Evolutionary conservation across 805 yeast species (phyloP).

Genomic region (Maudiozyma barnettii): DNA sequence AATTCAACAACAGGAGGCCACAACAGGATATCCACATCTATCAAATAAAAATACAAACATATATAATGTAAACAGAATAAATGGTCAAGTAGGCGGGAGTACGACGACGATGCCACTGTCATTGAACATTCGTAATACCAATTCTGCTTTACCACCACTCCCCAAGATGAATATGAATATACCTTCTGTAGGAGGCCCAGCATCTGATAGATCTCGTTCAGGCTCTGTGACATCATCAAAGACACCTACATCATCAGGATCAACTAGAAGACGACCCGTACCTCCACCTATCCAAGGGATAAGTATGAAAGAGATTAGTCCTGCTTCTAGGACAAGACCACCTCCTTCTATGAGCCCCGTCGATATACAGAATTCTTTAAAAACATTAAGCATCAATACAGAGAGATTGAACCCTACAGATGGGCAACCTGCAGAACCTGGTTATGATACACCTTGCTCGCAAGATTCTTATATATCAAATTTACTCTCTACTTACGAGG

Average conservation of each 20-base stretch:
- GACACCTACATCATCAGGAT: constrained; percentile 26
- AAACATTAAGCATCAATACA: constrained; percentile 1
- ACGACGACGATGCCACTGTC: not conserved
- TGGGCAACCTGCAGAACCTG: not conserved
- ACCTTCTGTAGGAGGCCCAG: constrained; percentile 12
- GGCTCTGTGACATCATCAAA: constrained; percentile 3
- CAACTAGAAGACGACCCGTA: constrained; percentile 4
- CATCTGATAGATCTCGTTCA: not conserved
- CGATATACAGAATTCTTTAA: constrained; percentile 5
- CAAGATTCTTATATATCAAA: constrained; percentile 21
- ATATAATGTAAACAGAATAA: not conserved
- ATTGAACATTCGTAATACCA: not conserved
- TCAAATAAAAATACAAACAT: not conserved
- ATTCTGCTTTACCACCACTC: not conserved
- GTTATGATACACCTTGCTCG: constrained; percentile 5
- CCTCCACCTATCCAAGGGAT: constrained; percentile 1
- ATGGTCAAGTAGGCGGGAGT: not conserved
- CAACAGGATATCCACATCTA: not conserved
- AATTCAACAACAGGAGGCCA: not conserved
- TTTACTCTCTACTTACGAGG: constrained; percentile 18
- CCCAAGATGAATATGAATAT: constrained; percentile 5
- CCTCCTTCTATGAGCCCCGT: constrained; percentile 4
- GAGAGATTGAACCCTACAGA: not conserved
- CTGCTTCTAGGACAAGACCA: constrained; percentile 1
- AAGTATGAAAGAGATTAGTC: not conserved